Percentiles rank a stretch among this genome's conserved stretches.
Conservation (phyloP, 2,329 filamentous ascomycete species). For the Leptographium procerum region DNA sequence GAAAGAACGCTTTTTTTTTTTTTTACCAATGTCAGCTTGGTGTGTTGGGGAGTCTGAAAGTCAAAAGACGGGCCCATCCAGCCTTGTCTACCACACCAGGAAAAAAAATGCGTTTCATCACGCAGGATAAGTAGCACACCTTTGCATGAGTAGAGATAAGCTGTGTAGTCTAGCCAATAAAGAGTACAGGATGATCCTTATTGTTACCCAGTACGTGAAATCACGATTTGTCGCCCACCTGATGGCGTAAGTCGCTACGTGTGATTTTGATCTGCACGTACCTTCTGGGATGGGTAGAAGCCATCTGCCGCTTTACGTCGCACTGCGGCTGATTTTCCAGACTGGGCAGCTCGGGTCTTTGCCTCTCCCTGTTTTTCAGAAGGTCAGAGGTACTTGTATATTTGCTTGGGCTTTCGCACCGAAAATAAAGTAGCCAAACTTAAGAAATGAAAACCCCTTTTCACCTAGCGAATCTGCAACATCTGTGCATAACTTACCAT, state of each 20-base stretch:
- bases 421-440: too few species aligned
- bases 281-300: too few species aligned
- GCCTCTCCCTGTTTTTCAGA: neutral
- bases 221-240: neutral
- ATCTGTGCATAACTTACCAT: neutral
- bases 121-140: neutral
- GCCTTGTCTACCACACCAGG: too few species aligned
- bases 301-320: neutral
- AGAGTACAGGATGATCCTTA: neutral
- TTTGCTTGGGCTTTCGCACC: neutral
- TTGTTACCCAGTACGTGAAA: neutral
- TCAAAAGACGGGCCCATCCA: too few species aligned
- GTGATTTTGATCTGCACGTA: neutral
- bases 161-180: neutral
- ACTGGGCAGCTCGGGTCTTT: neutral
- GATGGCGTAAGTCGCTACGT: neutral
- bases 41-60: too few species aligned
- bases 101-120: too few species aligned
- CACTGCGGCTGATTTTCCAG: neutral
- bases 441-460: neutral
- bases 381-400: neutral
- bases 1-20: too few species aligned
- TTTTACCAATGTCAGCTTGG: too few species aligned
- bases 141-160: neutral
- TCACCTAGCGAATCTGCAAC: neutral